Percentiles rank a stretch among this genome's conserved stretches.
Evolutionary conservation across 257 asterid genomes (phyloP).

Genomic region (Primulina huaijiensis): DNA sequence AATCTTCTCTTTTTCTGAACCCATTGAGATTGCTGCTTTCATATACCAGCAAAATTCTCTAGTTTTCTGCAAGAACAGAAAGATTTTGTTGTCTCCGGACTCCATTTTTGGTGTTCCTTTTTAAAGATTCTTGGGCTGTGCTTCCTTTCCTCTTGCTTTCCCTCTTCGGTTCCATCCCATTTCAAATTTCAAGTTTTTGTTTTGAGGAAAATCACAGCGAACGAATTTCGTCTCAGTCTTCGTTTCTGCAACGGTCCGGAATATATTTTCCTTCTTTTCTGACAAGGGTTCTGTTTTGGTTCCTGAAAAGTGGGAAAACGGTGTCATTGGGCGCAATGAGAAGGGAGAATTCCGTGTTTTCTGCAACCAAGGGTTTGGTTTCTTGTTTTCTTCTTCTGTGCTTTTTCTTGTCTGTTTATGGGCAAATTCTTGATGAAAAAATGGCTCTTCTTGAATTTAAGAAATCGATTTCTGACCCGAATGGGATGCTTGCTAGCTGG

Average conservation of each 20-base stretch:
- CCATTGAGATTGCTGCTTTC: constrained; percentile 28
- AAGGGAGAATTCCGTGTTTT: constrained; percentile 19
- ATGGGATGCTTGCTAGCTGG: constrained; percentile 40
- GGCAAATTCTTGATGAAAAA: constrained; percentile 32
- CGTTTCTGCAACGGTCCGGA: not conserved
- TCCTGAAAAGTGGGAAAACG: constrained; percentile 26
- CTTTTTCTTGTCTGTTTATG: constrained; percentile 31
- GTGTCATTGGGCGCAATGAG: constrained; percentile 23
- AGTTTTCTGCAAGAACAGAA: constrained; percentile 19
- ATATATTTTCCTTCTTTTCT: not conserved
- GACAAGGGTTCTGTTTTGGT: constrained; percentile 13
- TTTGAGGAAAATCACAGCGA: not conserved
- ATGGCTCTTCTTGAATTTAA: constrained; percentile 34
- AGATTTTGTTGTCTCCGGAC: constrained; percentile 9
- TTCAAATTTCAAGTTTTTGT: constrained; percentile 16
- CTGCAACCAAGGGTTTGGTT: constrained; percentile 27
- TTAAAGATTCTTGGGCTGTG: constrained; percentile 13
- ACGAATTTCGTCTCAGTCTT: not conserved
- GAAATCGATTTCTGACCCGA: constrained; percentile 38
- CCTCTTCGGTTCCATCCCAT: constrained; percentile 4
- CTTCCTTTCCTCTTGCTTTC: constrained; percentile 12
- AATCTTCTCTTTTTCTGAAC: constrained; percentile 24
- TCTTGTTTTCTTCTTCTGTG: constrained; percentile 18
- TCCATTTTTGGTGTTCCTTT: constrained; percentile 5
- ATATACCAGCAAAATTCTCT: not conserved